Evolutionary conservation across 164 flowering plant species (phyloP).

Genomic region (Stephania cephalantha): DNA sequence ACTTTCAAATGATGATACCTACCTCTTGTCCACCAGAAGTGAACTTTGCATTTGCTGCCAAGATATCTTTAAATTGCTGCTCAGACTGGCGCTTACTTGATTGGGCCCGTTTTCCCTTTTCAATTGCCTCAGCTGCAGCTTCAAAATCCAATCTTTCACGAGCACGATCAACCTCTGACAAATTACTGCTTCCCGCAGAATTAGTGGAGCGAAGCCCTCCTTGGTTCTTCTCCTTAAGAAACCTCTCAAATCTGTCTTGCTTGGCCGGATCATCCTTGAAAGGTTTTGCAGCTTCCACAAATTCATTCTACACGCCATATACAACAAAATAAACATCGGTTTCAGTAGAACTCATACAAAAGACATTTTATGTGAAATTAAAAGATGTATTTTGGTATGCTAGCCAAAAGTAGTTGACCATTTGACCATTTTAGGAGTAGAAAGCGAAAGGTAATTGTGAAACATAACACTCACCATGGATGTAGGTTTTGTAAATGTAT

Average conservation of each 20-base stretch:
- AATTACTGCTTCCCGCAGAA: constrained; percentile 49
- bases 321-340: not conserved
- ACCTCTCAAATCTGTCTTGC: constrained; percentile 87
- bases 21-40: constrained; percentile 73
- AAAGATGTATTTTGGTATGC: not conserved
- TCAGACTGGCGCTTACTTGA: constrained; percentile 22
- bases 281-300: constrained; percentile 52
- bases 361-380: not conserved
- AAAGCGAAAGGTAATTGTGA: not conserved
- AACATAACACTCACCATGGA: constrained; percentile 52
- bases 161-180: constrained; percentile 93
- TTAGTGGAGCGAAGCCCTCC: constrained; percentile 81
- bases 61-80: constrained; percentile 32
- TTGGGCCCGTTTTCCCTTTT: constrained; percentile 43
- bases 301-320: constrained; percentile 25
- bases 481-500: constrained; percentile 77
- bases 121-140: constrained; percentile 80
- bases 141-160: constrained; percentile 95
- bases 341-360: not conserved
- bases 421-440: not conserved
- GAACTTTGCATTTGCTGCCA: constrained; percentile 51
- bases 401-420: not conserved
- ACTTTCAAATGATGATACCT: not conserved
- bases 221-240: constrained; percentile 77
- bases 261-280: constrained; percentile 79